phyloP scores from a whole-genome alignment of 768 basidiomycete species.

The Paxillus involutus region DNA sequence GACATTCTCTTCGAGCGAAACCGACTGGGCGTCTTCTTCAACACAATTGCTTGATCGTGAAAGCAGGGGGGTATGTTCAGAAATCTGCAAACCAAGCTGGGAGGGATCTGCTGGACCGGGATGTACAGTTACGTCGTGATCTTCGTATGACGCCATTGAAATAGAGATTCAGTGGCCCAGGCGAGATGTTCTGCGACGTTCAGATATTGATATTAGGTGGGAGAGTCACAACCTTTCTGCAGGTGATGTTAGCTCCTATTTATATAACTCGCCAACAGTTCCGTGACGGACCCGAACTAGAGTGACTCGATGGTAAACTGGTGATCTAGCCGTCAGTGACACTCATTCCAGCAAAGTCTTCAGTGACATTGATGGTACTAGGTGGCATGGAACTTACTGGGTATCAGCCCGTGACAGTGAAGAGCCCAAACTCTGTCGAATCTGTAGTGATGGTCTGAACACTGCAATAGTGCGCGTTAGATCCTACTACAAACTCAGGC shows the following conservation, averaged over 20 bases:
- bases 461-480: background rate
- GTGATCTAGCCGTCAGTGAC: no score
- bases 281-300: no score
- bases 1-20: slow-evolving; percentile 28
- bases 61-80: slow-evolving; percentile 56
- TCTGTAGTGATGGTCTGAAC: background rate
- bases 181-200: background rate
- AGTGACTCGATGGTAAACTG: no score
- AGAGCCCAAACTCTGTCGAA: no score
- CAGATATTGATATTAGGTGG: background rate
- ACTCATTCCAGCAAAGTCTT: no score
- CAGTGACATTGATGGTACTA: no score
- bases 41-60: slow-evolving; percentile 54
- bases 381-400: no score
- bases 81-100: background rate
- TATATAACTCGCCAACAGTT: no score
- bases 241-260: no score
- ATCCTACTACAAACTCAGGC: background rate
- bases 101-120: background rate
- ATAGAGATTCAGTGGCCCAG: background rate
- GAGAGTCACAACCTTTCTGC: no score
- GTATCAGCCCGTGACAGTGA: no score
- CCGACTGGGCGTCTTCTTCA: slow-evolving; percentile 43
- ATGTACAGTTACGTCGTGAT: background rate
- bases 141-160: background rate